Base-by-base conservation (phyloP, 225 moss, liverwort and hornwort genomes). In the Marchantia paleacea region DNA sequence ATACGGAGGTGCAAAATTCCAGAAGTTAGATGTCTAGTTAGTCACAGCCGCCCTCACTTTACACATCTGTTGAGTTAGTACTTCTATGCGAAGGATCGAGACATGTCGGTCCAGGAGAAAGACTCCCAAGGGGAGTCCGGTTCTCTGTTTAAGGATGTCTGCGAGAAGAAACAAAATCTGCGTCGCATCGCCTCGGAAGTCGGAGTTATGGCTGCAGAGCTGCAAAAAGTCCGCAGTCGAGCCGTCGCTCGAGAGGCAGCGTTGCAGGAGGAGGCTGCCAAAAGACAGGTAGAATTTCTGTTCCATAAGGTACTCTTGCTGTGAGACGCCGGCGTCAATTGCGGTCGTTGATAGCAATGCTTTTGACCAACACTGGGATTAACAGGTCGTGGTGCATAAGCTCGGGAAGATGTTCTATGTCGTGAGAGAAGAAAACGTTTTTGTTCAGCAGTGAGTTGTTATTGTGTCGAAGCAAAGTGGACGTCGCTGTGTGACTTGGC, bases 171-270 rank as follows among this genome's bases (percentile, higher is more conserved):
- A 67, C 73, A 65, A n/a, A 84, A 81, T 53, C 54, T 72, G 64
- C 55, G 55, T 19, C 84, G 77, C 0, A 81, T 73, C 55, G 78
- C 81, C 16, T 67, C 83, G 14, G 83, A 83, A 18, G 80, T 77
- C 47, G 80, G 72, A 66, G 60, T 78, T 22, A 82, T 82, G 85
- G 79, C 75, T 8, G 79, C 75, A 28, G 85, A 85, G 71, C 75
- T 76, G 24, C 78, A 75, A 24, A 74, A 49, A 39, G 79, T 76
- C 16, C 82, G 76, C 10, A 76, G 55, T 49, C 79, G 82, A 55
- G 79, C 76, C 24, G 64, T 75, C 48, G 57, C 74, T 69, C 74
- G 73, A 61, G 85, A 82, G 69, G 81, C 79, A 24, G 75, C 60
- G 65, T 12, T 85, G 7, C 74, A 82, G 54, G 78, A 85, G 76